Conservation (phyloP, 306 rosid genomes). For the Echinosophora koreensis region DNA sequence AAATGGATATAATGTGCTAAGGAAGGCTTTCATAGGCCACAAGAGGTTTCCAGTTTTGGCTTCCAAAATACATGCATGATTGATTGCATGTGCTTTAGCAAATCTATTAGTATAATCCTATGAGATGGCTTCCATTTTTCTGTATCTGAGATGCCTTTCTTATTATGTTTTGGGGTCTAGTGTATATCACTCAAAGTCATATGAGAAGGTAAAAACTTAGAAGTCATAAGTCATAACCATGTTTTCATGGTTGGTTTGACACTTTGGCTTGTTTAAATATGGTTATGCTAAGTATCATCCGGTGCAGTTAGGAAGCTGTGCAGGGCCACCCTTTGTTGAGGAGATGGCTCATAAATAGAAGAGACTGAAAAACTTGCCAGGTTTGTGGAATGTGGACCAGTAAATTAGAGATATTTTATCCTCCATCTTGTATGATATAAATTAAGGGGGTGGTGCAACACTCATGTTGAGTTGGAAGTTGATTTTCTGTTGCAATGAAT, state of each 20-base stretch:
- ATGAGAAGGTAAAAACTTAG: slow-evolving; percentile 43
- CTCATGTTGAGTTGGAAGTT: slow-evolving; percentile 18
- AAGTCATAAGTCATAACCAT: slow-evolving; percentile 13
- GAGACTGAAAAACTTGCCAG: background rate
- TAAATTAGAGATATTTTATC: background rate
- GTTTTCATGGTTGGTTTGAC: slow-evolving; percentile 26
- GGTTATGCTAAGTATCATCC: slow-evolving; percentile 16
- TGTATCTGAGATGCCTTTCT: slow-evolving; percentile 33
- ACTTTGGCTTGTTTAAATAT: background rate
- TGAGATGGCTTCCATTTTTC: background rate
- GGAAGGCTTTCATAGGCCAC: slow-evolving; percentile 58
- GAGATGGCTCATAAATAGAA: slow-evolving; percentile 13
- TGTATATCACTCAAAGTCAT: slow-evolving; percentile 36
- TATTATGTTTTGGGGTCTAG: slow-evolving; percentile 34
- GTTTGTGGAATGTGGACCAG: slow-evolving; percentile 34
- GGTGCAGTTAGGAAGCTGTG: slow-evolving; percentile 36
- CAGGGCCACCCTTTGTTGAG: slow-evolving; percentile 17
- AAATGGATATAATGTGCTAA: slow-evolving; percentile 60
- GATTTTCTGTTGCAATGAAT: slow-evolving; percentile 22
- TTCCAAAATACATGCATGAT: slow-evolving; percentile 30
- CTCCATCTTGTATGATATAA: background rate
- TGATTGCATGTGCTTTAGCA: slow-evolving; percentile 18
- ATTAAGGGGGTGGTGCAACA: background rate
- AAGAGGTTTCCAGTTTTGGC: slow-evolving; percentile 61
- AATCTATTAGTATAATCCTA: slow-evolving; percentile 17